Conservation (phyloP, 2,329 filamentous ascomycete genomes). For the Fusarium chuoi region DNA sequence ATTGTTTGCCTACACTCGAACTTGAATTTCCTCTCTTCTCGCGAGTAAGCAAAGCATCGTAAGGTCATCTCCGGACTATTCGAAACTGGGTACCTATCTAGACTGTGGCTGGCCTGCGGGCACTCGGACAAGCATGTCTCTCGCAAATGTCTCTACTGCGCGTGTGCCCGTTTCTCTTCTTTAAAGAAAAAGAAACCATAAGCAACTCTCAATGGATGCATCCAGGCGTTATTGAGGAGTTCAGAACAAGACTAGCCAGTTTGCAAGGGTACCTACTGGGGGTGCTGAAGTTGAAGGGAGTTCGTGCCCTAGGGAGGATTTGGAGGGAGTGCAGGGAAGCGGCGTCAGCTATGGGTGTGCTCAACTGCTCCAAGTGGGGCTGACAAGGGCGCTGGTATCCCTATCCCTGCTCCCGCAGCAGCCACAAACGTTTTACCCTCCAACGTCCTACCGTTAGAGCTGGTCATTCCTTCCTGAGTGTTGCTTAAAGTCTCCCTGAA, state of each 20-base stretch:
- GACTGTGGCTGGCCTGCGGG: slow-evolving; percentile 6
- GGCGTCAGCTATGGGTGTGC: slow-evolving; percentile 24
- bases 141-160: slow-evolving; percentile 6
- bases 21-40: background rate
- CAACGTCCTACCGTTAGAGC: slow-evolving; percentile 36
- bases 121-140: slow-evolving; percentile 1
- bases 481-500: slow-evolving; percentile 43
- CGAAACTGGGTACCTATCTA: background rate
- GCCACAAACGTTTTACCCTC: slow-evolving; percentile 39
- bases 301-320: slow-evolving; percentile 16
- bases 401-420: slow-evolving; percentile 42
- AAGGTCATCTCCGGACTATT: background rate
- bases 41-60: background rate
- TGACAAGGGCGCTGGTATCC: slow-evolving; percentile 33
- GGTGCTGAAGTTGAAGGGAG: slow-evolving; percentile 23
- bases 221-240: slow-evolving; percentile 6
- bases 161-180: slow-evolving; percentile 10
- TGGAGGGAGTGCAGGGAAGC: slow-evolving; percentile 11
- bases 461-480: slow-evolving; percentile 36
- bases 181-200: slow-evolving; percentile 14
- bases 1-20: background rate
- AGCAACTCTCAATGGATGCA: slow-evolving; percentile 4
- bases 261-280: slow-evolving; percentile 1
- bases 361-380: slow-evolving; percentile 21
- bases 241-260: slow-evolving; percentile 1